phyloP scores from a whole-genome alignment of 345 rosid genomes.

The Adansonia digitata region DNA sequence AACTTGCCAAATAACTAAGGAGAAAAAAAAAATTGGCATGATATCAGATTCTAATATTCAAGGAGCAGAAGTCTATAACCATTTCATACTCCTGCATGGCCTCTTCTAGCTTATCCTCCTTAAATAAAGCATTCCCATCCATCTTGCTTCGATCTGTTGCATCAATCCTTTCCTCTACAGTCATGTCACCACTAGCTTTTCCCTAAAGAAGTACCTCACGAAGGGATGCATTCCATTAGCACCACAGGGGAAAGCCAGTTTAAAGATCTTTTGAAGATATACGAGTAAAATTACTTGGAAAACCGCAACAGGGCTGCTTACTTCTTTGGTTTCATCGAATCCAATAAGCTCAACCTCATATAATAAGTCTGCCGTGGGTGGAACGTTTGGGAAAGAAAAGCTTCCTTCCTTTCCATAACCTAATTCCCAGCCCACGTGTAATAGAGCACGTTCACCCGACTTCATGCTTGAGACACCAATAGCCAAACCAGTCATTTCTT shows the following conservation, averaged over 20 bases:
- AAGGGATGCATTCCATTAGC: conserved; percentile 2
- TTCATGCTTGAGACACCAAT: conserved; percentile 84
- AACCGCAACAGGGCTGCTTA: conserved; percentile 7
- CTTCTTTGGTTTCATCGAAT: conserved; percentile 93
- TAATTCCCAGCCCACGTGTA: conserved; percentile 85
- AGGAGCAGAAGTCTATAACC: conserved; percentile 46
- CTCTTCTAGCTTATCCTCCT: conserved; percentile 81
- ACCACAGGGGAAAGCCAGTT: background rate
- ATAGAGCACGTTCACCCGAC: conserved; percentile 77
- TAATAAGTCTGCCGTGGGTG: conserved; percentile 79
- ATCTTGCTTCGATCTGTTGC: conserved; percentile 88
- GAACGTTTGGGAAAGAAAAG: conserved; percentile 95
- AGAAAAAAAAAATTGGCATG: conserved; percentile 1
- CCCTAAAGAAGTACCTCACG: conserved; percentile 46
- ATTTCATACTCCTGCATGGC: conserved; percentile 99
- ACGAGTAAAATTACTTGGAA: background rate
- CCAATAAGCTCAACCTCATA: conserved; percentile 95
- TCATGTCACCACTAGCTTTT: conserved; percentile 89
- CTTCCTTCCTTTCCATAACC: conserved; percentile 93
- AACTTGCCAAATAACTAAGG: conserved; percentile 5
- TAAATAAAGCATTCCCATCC: conserved; percentile 83
- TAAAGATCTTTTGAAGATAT: background rate
- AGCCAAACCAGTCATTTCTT: conserved; percentile 86
- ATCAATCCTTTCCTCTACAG: conserved; percentile 94
- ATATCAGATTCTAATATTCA: background rate